These are phyloP conservation scores for Baeospora myosura DNA, from an alignment of 1,284 basidiomycete genomes.

Conservation along the genomic window DNA sequence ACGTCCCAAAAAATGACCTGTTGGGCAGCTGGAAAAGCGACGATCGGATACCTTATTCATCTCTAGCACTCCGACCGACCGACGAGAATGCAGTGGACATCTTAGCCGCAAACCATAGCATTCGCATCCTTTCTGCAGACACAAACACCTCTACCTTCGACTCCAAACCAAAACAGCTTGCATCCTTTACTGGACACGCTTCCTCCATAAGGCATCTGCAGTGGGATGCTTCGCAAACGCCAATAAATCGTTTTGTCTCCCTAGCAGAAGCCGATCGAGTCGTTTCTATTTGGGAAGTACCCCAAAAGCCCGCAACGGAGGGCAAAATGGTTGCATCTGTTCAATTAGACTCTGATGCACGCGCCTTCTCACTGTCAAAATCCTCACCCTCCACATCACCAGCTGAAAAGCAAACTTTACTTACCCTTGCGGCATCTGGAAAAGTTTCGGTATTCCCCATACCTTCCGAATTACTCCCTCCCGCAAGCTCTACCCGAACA, in stretches of 20 bases:
- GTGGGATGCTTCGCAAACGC: constrained; percentile 40
- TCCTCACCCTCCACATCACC: constrained; percentile 18
- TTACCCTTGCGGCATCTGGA: constrained; percentile 60
- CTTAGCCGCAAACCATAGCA: constrained; percentile 53
- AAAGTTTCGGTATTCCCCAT: constrained; percentile 60
- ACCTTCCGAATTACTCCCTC: constrained; percentile 38
- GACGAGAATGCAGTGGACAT: constrained; percentile 34
- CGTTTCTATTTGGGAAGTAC: constrained; percentile 60
- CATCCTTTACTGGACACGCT: constrained; percentile 60
- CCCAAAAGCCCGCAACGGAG: constrained; percentile 32
- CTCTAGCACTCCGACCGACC: constrained; percentile 36
- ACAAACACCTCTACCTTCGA: constrained; percentile 23
- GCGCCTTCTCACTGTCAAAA: constrained; percentile 41
- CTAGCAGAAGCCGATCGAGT: constrained; percentile 71
- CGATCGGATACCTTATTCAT: constrained; percentile 50
- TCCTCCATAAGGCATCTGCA: constrained; percentile 45
- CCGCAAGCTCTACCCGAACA: constrained; percentile 27
- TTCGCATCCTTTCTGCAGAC: constrained; percentile 42
- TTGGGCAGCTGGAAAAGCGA: constrained; percentile 45
- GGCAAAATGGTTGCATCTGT: constrained; percentile 58
- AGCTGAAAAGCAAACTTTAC: constrained; percentile 34
- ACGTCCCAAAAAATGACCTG: constrained; percentile 41
- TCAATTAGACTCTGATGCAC: constrained; percentile 62
- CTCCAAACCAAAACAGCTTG: constrained; percentile 37
- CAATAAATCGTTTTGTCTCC: constrained; percentile 52